phyloP scores from a whole-genome alignment of 2,329 filamentous ascomycete species.

The Didymella pinodella region DNA sequence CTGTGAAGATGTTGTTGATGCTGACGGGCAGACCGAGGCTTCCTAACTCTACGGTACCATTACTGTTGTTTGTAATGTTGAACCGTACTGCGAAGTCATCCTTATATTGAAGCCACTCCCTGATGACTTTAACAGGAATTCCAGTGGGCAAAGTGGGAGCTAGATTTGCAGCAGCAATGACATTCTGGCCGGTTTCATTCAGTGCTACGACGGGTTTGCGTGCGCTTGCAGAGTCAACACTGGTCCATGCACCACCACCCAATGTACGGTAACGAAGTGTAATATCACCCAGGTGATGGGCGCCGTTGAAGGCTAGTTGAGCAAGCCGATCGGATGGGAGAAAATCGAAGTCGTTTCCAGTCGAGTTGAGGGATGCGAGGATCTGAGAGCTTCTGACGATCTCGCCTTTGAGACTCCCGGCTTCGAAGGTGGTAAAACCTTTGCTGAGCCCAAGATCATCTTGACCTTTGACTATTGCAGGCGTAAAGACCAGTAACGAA shows the following conservation, averaged over 20 bases:
- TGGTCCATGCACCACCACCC: slow-evolving; percentile 54
- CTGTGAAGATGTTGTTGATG: slow-evolving; percentile 69
- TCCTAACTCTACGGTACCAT: slow-evolving; percentile 60
- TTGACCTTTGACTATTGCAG: slow-evolving; percentile 18
- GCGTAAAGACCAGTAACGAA: slow-evolving; percentile 5
- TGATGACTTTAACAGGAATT: slow-evolving; percentile 56
- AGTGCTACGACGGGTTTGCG: slow-evolving; percentile 50
- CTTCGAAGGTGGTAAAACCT: slow-evolving; percentile 28
- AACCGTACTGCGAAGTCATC: slow-evolving; percentile 63
- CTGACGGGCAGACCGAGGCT: slow-evolving; percentile 66
- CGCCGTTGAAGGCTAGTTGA: slow-evolving; percentile 58
- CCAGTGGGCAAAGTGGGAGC: slow-evolving; percentile 53
- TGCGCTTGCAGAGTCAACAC: slow-evolving; percentile 57
- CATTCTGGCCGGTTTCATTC: slow-evolving; percentile 23
- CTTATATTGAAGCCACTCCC: slow-evolving; percentile 60
- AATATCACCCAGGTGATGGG: slow-evolving; percentile 68
- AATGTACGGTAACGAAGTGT: slow-evolving; percentile 62
- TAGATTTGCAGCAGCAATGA: slow-evolving; percentile 54
- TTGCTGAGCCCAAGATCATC: slow-evolving; percentile 32
- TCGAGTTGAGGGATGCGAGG: slow-evolving; percentile 33
- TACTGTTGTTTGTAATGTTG: slow-evolving; percentile 58
- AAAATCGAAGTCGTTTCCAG: slow-evolving; percentile 60
- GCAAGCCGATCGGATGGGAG: slow-evolving; percentile 62
- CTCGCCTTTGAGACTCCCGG: slow-evolving; percentile 23
- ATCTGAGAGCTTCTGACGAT: slow-evolving; percentile 34